Conservation (phyloP, 805 yeast genomes). For the Teunomyces barrocoloradensis region DNA sequence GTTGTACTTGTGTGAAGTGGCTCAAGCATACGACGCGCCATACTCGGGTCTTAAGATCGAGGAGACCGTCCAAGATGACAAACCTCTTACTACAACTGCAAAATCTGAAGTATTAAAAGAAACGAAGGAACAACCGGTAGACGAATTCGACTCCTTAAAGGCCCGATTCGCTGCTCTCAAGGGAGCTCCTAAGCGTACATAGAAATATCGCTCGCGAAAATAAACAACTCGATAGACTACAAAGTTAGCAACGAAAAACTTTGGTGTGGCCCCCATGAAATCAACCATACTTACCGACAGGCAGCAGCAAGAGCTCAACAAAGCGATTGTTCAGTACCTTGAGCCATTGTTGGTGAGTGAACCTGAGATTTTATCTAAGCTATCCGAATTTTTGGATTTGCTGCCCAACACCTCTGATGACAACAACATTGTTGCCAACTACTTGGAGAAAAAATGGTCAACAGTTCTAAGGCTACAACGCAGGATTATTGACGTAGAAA, state of each 20-base stretch:
- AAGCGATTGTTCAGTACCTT: constrained; percentile 44
- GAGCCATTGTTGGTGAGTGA: constrained; percentile 24
- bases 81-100: constrained; percentile 14
- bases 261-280: constrained; percentile 2
- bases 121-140: constrained; percentile 16
- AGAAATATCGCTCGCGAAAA: not conserved
- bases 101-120: constrained; percentile 12
- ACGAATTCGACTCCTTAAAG: constrained; percentile 63
- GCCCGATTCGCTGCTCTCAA: constrained; percentile 78
- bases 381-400: constrained; percentile 10
- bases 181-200: constrained; percentile 10
- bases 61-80: constrained; percentile 14
- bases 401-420: constrained; percentile 5
- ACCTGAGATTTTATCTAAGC: constrained; percentile 12
- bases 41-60: constrained; percentile 51
- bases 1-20: constrained; percentile 75
- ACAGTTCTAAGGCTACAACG: constrained; percentile 79
- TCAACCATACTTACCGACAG: constrained; percentile 25
- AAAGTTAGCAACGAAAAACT: not conserved
- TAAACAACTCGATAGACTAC: not conserved
- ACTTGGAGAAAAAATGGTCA: constrained; percentile 80
- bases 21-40: constrained; percentile 72
- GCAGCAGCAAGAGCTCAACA: constrained; percentile 33
- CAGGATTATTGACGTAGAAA: constrained; percentile 67
- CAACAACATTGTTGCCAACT: constrained; percentile 33